Evolutionary conservation across 2,329 filamentous ascomycete genomes (phyloP), one percentile per base, ranked within the genome.

Genomic region (Emergomyces africanus): DNA sequence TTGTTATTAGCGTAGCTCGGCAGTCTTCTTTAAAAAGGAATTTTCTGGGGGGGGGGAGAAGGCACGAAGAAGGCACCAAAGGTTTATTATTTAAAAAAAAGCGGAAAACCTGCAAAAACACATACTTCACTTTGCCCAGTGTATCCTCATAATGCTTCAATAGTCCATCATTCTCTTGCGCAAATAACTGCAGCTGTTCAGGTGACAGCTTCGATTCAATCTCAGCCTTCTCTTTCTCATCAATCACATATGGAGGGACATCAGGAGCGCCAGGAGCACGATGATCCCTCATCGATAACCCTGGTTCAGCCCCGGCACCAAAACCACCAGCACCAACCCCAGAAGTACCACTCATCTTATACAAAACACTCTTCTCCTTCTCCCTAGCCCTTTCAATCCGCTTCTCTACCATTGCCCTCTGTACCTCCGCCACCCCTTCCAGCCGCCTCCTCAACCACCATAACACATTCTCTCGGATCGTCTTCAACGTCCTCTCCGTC

Each of bases 361-460:
- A 88, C 59, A 96, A 76, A 61, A 92, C 82, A 69, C 89, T 95
- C 74, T 89, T 89, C 68, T 86, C 91, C 81, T 88, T 94, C 76
- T 97, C 91, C 72, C 92, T 80, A 71, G 95, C 89, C 58, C 94
- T 79, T 68, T 85, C 84, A 65, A 97, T 78, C 66, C 94, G 78
- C 68, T 89, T 88, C 75, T 96, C 91, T 81, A 97, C 96, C 90
- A 97, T 96, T 56, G 81, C 82, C 66, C 89, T 85, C 77, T 97
- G 92, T 63, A 87, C 84, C 66, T 83, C 81, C 48, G 88, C 87
- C 59, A 87, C 90, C 64, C 83, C 80, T 74, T 94, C 88, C 63
- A 97, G 74, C 67, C 84, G 81, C 69, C 86, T 81, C 63, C 88
- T 81, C 67, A 99, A 71, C 66, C 87, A 91, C 85, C 88, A 92